Base-by-base conservation (phyloP, 1,284 basidiomycete genomes). In the Papiliotrema terrestris region DNA sequence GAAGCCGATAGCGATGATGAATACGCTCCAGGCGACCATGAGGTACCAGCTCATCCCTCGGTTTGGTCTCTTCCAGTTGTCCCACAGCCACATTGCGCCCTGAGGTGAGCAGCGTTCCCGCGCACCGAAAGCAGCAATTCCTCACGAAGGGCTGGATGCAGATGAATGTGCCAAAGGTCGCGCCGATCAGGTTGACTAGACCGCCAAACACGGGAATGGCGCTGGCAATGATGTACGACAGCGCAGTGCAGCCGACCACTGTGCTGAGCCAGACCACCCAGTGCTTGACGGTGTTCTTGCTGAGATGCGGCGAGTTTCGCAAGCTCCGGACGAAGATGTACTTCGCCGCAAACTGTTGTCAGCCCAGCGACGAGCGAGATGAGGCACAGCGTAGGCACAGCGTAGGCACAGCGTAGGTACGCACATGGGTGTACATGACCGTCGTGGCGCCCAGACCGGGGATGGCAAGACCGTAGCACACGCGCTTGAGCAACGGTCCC, bases 291-390 rank as follows among this genome's bases (percentile, higher is more conserved):
- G 84, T 86, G 59, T 84, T 83, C 11, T 76, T 77, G 59, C 84
- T 80, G 51, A 87, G 68, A 66, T 86, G 85, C 13, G 71, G 68
- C 11, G 81, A 79, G 57, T 80, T 77, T 20, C 83, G 80, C 65
- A 86, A 82, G 51, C 82, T 60, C 13, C 84, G 80, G 52, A 86
- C 78, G 62, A 86, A 85, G 46, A 85, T 8, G 43, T 22, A 45
- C 23, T 45, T 45, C 9, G 43, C 43, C 3, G 43, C 19, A 20
- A 45, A 25, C 43, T 45, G 23, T 79, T 1, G 81, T 84, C 13
- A n/a, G 29, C 29, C 13, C 19, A 8, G 20, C 23, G 19, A 1
- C 32, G n/a, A 11, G n/a, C 2, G 14, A 26, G 17, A 20, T 13
- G 29, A 36, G 20, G 13, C 17, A 61, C 54, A 54, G 68, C 67